Percentiles rank a stretch among this genome's conserved stretches.
Conservation (phyloP, 371 early-diverging fungal species). For the Rhizomucor pusillus region DNA sequence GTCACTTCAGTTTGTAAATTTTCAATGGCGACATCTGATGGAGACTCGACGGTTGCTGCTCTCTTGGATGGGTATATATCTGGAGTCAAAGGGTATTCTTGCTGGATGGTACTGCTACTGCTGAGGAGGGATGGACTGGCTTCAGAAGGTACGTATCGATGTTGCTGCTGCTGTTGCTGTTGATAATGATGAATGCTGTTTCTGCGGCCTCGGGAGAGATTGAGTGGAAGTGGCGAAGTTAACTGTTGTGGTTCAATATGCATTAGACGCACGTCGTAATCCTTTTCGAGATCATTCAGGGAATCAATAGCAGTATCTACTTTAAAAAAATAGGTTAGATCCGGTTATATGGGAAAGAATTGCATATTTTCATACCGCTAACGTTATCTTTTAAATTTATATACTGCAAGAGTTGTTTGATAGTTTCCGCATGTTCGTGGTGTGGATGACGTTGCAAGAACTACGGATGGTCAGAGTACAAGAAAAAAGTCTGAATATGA, state of each 20-base stretch:
- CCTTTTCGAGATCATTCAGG: constrained; percentile 4
- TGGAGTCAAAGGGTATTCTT: constrained; percentile 6
- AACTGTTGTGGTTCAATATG: constrained; percentile 2
- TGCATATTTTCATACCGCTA: no score
- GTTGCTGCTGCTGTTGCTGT: no score
- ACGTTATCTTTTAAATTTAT: no score
- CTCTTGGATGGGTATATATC: constrained; percentile 1
- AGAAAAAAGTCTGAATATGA: not conserved
- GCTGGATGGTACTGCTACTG: constrained; percentile 1
- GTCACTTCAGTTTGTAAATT: constrained; percentile 46
- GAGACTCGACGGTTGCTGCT: not conserved
- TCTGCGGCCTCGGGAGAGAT: not conserved
- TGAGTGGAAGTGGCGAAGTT: not conserved
- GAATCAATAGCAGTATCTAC: constrained; percentile 1
- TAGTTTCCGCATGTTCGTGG: constrained; percentile 2
- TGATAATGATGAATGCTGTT: not conserved
- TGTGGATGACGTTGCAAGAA: constrained; percentile 13
- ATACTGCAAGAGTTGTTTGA: no score
- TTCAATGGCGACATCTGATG: constrained; percentile 35
- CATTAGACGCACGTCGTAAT: not conserved
- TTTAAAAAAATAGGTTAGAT: not conserved
- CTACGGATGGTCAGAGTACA: constrained; percentile 1
- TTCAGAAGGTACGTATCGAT: constrained; percentile 3
- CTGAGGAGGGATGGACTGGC: not conserved
- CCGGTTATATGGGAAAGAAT: no score